Evolutionary conservation across 2,329 filamentous ascomycete genomes (phyloP), one percentile per base, ranked within the genome.

Genomic region (Colletotrichum cereale): DNA sequence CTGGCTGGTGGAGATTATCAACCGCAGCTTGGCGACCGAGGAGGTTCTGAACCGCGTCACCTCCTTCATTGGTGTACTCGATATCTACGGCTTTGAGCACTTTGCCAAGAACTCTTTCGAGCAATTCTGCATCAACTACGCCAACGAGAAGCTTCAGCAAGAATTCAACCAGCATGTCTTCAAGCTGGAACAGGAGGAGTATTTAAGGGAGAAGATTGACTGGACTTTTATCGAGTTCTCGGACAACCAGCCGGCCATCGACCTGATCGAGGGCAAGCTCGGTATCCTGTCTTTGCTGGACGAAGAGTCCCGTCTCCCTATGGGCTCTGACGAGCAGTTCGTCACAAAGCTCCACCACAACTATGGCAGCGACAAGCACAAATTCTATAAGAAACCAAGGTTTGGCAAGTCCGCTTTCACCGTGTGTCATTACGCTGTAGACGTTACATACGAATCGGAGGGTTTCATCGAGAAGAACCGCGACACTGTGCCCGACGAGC

Each of bases 141-240:
- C 96, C 83, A 99, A 99, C 82, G 96, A 99, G 84, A 99, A 99
- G 84, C 86, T 99, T 66, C 96, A 99, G 81, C 96, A 99, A 81
- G 96, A 98, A 81, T 99, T 99, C 87, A 99, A 99, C 83, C 94
- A 97, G 80, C 96, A 99, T 79, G 96, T 99, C 44, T 99, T 99
- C 89, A 98, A 98, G 83, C 89, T 99, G 29, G 96, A 99, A 82
- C 96, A 99, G 81, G 96, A 99, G 80, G 96, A 99, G 82, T 99
- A 99, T 80, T 89, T 98, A 50, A 91, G 92, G 66, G 96, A 99
- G 83, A 88, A 98, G 84, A 99, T 99, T 75, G 95, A 98, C 83
- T 99, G 96, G 96, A 98, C 93, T 12, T 99, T 99, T 80, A 99
- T 99, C 80, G 96, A 99, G 80, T 99, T 99, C 82, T 97, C 96